These are phyloP conservation scores for Brasenia schreberi DNA, from an alignment of 164 flowering plant species.

Conservation along the genomic window DNA sequence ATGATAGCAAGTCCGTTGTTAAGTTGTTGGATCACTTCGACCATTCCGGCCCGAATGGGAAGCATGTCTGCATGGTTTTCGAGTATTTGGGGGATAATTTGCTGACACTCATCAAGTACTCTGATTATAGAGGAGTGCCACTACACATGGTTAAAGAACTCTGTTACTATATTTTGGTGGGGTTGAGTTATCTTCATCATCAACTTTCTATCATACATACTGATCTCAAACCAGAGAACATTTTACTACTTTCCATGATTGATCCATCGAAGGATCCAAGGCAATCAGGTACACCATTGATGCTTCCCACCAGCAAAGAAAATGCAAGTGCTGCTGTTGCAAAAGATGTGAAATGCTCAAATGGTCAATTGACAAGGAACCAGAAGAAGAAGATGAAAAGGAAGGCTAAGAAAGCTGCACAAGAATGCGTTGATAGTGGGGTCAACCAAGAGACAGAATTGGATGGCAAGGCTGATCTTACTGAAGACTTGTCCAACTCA, in stretches of 20 bases:
- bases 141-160: constrained; percentile 69
- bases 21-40: constrained; percentile 88
- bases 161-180: constrained; percentile 57
- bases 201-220: constrained; percentile 90
- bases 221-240: constrained; percentile 89
- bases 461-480: constrained; percentile 17
- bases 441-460: constrained; percentile 26
- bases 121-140: constrained; percentile 64
- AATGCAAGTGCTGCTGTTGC: constrained; percentile 14
- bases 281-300: constrained; percentile 52
- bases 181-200: constrained; percentile 78
- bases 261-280: constrained; percentile 73
- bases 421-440: constrained; percentile 12
- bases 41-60: constrained; percentile 94
- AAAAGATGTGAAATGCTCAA: constrained; percentile 26
- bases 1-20: constrained; percentile 68
- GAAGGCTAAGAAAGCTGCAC: constrained; percentile 58
- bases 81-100: constrained; percentile 91
- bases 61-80: constrained; percentile 94
- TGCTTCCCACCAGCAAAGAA: constrained; percentile 41
- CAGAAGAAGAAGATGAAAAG: constrained; percentile 72
- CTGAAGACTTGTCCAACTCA: constrained; percentile 10
- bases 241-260: constrained; percentile 67
- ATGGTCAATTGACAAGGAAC: constrained; percentile 57
- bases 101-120: constrained; percentile 70